phyloP scores from a whole-genome alignment of 192 early-diverging fungal genomes.

The Coemansia sp. region DNA sequence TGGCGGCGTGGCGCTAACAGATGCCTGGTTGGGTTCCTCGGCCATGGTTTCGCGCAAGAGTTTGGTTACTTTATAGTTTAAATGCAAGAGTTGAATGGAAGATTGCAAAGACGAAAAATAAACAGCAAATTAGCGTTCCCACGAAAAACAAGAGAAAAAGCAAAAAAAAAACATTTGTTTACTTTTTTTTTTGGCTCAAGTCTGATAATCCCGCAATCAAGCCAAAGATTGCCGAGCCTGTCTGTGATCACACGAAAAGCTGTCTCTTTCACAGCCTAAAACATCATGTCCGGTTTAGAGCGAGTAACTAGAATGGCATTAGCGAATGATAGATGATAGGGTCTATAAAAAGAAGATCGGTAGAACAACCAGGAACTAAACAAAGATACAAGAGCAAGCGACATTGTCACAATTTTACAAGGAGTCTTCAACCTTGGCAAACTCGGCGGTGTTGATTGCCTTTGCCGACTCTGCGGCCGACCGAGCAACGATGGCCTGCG shows the following conservation, averaged over 20 bases:
- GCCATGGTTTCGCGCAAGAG: not conserved
- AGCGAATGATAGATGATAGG: no score
- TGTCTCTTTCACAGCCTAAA: no score
- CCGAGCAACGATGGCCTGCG: constrained; percentile 44
- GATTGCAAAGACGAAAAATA: not conserved
- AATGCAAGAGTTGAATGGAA: not conserved
- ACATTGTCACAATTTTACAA: constrained; percentile 2
- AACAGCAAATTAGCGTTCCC: not conserved
- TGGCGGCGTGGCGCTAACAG: not conserved
- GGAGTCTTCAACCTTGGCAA: constrained; percentile 19
- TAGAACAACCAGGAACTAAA: not conserved
- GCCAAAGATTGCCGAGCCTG: no score
- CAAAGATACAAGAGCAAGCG: not conserved
- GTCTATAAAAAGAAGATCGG: no score
- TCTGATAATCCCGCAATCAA: no score
- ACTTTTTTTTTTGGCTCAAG: not conserved
- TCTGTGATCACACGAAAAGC: no score
- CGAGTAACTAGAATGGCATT: no score
- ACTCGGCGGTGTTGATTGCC: constrained; percentile 33
- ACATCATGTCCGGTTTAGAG: no score
- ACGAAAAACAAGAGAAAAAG: not conserved
- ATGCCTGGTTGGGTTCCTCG: not conserved
- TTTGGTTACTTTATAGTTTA: not conserved
- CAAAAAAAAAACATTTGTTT: not conserved
- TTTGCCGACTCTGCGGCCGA: constrained; percentile 30